These are phyloP conservation scores for Amanita molliuscula DNA, from an alignment of 768 basidiomycete species.

Conservation along the genomic window DNA sequence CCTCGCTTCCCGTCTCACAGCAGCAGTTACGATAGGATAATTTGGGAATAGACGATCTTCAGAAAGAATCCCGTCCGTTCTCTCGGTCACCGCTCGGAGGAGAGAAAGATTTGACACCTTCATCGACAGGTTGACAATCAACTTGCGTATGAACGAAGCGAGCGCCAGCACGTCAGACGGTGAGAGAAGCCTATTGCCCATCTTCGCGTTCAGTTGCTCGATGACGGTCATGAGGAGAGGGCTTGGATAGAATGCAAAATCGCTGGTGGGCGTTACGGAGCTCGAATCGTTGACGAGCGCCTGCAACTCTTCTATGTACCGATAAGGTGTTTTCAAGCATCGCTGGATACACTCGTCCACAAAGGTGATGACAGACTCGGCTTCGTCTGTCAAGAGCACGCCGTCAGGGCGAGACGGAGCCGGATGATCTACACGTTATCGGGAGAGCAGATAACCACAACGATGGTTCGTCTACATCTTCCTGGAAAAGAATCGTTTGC, in stretches of 20 bases:
- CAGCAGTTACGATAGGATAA: conserved; percentile 23
- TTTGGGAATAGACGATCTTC: conserved; percentile 20
- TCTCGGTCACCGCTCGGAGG: conserved; percentile 22
- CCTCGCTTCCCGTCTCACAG: conserved; percentile 33
- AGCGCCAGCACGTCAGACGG: conserved; percentile 58
- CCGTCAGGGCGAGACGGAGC: conserved; percentile 41
- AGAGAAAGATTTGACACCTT: conserved; percentile 39
- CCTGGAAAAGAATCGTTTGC: conserved; percentile 71
- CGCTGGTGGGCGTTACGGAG: conserved; percentile 6
- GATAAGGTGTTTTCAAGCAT: conserved; percentile 74
- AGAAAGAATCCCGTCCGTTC: conserved; percentile 25
- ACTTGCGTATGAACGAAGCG: conserved; percentile 49
- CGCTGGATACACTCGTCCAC: conserved; percentile 82
- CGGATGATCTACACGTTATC: conserved; percentile 20
- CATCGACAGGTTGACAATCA: conserved; percentile 46
- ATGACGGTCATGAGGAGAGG: conserved; percentile 73
- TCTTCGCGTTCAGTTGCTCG: conserved; percentile 68
- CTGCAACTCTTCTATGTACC: conserved; percentile 69
- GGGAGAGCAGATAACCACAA: conserved; percentile 71
- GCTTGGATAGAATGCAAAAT: conserved; percentile 39
- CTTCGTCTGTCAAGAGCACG: conserved; percentile 42
- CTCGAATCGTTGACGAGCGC: conserved; percentile 15
- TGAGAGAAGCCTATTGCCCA: conserved; percentile 39
- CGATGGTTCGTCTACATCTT: conserved; percentile 56
- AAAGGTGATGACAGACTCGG: conserved; percentile 49